Evolutionary conservation across 441 rosid genomes (phyloP).

Genomic region (Populus hybrid): DNA sequence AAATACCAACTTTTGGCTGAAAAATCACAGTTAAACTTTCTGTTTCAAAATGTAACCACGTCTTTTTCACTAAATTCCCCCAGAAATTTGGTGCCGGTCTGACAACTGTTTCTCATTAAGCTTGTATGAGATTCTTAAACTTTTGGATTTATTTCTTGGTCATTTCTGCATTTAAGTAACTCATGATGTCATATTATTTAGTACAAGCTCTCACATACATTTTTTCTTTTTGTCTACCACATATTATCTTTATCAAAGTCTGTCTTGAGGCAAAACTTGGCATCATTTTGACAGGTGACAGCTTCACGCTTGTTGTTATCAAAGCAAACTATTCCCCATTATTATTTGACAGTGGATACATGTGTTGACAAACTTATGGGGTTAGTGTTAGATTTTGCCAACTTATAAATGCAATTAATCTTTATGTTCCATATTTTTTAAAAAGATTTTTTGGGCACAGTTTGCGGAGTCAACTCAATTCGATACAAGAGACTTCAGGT

Average conservation of each 20-base stretch:
- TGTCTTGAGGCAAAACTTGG: constrained; percentile 16
- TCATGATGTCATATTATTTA: background rate
- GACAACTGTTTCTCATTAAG: background rate
- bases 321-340: constrained; percentile 96
- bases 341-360: constrained; percentile 87
- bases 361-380: constrained; percentile 89
- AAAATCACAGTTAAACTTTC: background rate
- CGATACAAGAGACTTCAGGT: constrained; percentile 82
- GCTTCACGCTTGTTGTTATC: constrained; percentile 89
- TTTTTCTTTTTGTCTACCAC: background rate
- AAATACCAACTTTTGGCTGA: background rate
- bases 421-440: constrained; percentile 11
- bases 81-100: background rate
- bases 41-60: background rate
- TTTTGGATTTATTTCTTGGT: background rate
- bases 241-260: background rate
- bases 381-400: constrained; percentile 40
- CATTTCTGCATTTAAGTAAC: background rate
- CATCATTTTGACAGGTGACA: constrained; percentile 56
- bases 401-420: background rate
- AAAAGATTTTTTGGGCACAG: constrained; percentile 38
- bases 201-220: background rate
- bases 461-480: constrained; percentile 73
- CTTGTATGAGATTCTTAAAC: background rate
- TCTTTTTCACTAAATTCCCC: background rate